These are phyloP conservation scores for Phoma herbarum DNA, from an alignment of 2,329 filamentous ascomycete genomes.

Conservation along the genomic window DNA sequence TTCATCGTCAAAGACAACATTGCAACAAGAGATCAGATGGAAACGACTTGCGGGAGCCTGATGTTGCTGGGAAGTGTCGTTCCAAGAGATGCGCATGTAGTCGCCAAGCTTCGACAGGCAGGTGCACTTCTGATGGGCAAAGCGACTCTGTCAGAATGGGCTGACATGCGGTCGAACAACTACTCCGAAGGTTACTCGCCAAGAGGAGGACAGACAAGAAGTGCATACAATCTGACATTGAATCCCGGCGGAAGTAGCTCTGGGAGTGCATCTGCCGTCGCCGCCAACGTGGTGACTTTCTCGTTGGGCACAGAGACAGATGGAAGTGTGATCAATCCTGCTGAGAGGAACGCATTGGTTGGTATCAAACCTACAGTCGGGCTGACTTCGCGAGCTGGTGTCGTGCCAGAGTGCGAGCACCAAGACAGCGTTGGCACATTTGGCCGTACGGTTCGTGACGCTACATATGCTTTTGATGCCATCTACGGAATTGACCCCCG, in stretches of 20 bases:
- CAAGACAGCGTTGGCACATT: constrained; percentile 76
- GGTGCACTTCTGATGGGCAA: constrained; percentile 75
- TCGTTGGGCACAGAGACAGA: constrained; percentile 79
- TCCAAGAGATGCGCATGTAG: constrained; percentile 72
- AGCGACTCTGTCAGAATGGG: constrained; percentile 76
- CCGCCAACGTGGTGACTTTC: constrained; percentile 69
- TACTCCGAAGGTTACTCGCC: constrained; percentile 48
- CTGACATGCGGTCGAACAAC: constrained; percentile 53
- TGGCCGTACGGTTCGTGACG: constrained; percentile 74
- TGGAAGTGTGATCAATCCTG: constrained; percentile 72
- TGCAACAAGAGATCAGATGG: constrained; percentile 70
- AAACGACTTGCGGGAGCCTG: constrained; percentile 77
- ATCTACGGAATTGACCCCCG: constrained; percentile 71
- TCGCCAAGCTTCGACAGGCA: constrained; percentile 67
- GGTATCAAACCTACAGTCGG: constrained; percentile 81
- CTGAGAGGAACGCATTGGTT: constrained; percentile 72
- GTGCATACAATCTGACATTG: constrained; percentile 72
- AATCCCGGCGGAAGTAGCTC: constrained; percentile 74
- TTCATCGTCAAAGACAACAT: constrained; percentile 74
- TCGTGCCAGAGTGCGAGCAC: constrained; percentile 70
- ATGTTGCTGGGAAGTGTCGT: constrained; percentile 71
- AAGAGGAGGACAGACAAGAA: constrained; percentile 43
- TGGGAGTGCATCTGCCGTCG: constrained; percentile 71
- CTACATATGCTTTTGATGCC: constrained; percentile 70
- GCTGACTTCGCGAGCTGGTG: constrained; percentile 67